Evolutionary conservation across 148 eudicot species (phyloP).

Genomic region (Nyssa sinensis): DNA sequence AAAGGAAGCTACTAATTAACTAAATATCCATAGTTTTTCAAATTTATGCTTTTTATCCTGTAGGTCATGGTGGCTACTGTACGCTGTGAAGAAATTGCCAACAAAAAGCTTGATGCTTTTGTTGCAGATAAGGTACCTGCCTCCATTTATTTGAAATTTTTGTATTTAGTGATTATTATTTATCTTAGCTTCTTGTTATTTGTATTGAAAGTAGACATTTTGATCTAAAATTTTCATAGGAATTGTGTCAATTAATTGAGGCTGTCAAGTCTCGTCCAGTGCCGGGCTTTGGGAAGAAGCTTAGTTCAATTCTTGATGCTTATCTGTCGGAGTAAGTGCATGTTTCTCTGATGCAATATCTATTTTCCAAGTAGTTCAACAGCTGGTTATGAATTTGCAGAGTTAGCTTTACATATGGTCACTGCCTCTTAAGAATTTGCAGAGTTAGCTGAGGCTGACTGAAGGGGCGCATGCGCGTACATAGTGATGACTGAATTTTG

Average conservation of each 20-base stretch:
- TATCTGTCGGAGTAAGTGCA: constrained; percentile 70
- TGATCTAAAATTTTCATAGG: constrained; percentile 39
- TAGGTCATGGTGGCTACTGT: constrained; percentile 99
- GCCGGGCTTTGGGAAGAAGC: constrained; percentile 79
- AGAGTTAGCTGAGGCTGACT: no score
- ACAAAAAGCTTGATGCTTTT: constrained; percentile 61
- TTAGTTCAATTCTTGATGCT: constrained; percentile 62
- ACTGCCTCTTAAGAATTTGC: neutral
- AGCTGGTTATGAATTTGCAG: neutral
- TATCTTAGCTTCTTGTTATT: neutral
- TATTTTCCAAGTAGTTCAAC: neutral
- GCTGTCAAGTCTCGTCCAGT: constrained; percentile 60
- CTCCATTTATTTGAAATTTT: neutral
- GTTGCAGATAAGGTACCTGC: constrained; percentile 58
- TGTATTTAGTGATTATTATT: neutral
- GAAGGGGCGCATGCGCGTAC: no score
- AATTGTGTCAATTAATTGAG: constrained; percentile 72
- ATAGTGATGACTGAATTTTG: no score
- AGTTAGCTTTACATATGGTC: neutral
- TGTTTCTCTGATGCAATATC: neutral
- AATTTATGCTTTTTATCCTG: constrained; percentile 1
- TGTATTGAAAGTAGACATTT: constrained; percentile 10
- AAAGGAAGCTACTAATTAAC: neutral
- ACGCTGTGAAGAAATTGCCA: constrained; percentile 95
- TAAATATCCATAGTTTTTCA: neutral